These are phyloP conservation scores for Lepidium africanum DNA, from an alignment of 345 rosid species.

Conservation along the genomic window DNA sequence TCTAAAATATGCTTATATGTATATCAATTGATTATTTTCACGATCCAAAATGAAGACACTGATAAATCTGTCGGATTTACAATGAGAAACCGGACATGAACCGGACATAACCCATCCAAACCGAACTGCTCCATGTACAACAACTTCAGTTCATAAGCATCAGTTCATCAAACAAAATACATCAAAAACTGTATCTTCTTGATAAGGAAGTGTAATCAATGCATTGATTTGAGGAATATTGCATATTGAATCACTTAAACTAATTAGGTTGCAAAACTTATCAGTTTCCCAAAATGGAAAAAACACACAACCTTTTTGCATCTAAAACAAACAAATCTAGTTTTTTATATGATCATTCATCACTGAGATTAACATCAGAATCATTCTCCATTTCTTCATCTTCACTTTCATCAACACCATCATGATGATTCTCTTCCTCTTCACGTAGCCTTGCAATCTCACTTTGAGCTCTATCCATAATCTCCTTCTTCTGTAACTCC, in stretches of 20 bases:
- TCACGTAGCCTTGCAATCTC: conserved; percentile 72
- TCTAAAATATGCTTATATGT: neutral
- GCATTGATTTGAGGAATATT: neutral
- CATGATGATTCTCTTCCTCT: conserved; percentile 36
- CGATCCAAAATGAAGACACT: neutral
- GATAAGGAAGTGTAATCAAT: neutral
- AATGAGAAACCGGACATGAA: no score
- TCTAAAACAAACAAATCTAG: neutral
- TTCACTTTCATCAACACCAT: conserved; percentile 1
- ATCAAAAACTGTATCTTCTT: neutral
- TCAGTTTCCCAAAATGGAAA: neutral
- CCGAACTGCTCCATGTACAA: neutral
- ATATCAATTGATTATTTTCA: neutral
- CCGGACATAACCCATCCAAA: neutral
- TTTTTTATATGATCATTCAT: conserved; percentile 14
- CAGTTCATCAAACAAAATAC: neutral
- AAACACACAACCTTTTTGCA: neutral
- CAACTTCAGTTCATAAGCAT: neutral
- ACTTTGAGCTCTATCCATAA: conserved; percentile 69
- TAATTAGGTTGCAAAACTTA: neutral
- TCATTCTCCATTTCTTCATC: conserved; percentile 32
- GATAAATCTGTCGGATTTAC: neutral
- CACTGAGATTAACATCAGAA: conserved; percentile 63
- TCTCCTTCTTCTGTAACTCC: conserved; percentile 85
- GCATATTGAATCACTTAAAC: neutral